phyloP scores from a whole-genome alignment of 495 filamentous ascomycete species.

The Aspergillus panamensis region DNA sequence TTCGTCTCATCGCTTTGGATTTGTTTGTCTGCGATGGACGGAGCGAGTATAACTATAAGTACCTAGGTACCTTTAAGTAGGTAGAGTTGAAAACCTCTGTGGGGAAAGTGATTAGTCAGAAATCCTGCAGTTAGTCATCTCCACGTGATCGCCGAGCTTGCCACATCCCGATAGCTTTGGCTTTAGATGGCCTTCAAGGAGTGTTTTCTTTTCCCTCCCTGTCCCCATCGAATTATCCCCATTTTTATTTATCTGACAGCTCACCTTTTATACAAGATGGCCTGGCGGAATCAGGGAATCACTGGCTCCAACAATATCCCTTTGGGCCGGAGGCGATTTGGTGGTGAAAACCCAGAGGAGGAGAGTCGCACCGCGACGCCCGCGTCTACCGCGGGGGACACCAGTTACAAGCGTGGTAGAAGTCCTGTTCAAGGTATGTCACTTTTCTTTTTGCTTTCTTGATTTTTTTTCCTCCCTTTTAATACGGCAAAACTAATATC shows the following conservation, averaged over 20 bases:
- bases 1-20: no score
- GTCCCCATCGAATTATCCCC: not conserved
- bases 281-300: slow-evolving; percentile 92
- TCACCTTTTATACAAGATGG: slow-evolving; percentile 48
- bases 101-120: no score
- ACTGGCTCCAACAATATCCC: slow-evolving; percentile 99
- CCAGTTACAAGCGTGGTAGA: slow-evolving; percentile 66
- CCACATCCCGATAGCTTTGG: slow-evolving; percentile 9
- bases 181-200: not conserved
- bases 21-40: no score
- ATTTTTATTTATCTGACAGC: slow-evolving; percentile 10
- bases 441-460: not conserved
- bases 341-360: slow-evolving; percentile 58
- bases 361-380: slow-evolving; percentile 55
- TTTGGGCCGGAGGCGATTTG: slow-evolving; percentile 84
- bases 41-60: no score
- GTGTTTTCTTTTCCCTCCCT: not conserved
- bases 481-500: slow-evolving; percentile 1
- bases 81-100: no score
- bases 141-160: slow-evolving; percentile 22
- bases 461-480: slow-evolving; percentile 1
- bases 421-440: slow-evolving; percentile 63
- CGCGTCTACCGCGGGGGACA: slow-evolving; percentile 45
- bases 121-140: slow-evolving; percentile 15
- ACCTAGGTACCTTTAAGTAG: no score